These are phyloP conservation scores for Globisporangium paddicum DNA, from an alignment of 352 stramenopile species.

Conservation along the genomic window DNA sequence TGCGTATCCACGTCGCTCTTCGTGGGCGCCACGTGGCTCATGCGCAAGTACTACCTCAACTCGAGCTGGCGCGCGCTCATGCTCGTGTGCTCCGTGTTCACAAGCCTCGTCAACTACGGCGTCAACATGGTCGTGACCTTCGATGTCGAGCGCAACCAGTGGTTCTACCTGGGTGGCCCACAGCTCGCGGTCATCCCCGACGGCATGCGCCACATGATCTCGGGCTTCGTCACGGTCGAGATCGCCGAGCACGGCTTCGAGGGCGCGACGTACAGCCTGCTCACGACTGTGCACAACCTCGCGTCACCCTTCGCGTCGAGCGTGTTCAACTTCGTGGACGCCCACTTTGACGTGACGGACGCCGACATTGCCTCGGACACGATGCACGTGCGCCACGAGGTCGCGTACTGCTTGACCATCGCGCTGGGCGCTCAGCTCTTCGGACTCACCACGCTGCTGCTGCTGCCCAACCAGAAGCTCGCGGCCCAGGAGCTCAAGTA, in stretches of 20 bases:
- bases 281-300: conserved; percentile 66
- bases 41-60: conserved; percentile 57
- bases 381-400: conserved; percentile 49
- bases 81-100: conserved; percentile 37
- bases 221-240: conserved; percentile 62
- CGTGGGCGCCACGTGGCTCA: conserved; percentile 45
- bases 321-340: conserved; percentile 51
- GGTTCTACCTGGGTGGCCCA: conserved; percentile 65
- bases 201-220: conserved; percentile 55
- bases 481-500: conserved; percentile 59
- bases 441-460: conserved; percentile 37
- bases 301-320: conserved; percentile 47
- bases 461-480: conserved; percentile 61
- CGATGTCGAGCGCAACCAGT: conserved; percentile 55
- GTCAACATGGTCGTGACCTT: conserved; percentile 52
- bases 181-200: conserved; percentile 53
- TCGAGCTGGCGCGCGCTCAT: conserved; percentile 56
- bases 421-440: conserved; percentile 17
- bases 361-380: conserved; percentile 54
- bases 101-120: conserved; percentile 35
- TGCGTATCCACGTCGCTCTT: conserved; percentile 49
- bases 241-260: conserved; percentile 71
- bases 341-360: conserved; percentile 53
- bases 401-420: conserved; percentile 52
- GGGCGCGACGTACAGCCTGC: conserved; percentile 53